A percentile compares a stretch with the other conserved stretches of the same genome.
Conservation (phyloP, 768 basidiomycete species). For the Hemileccinum impolitum region DNA sequence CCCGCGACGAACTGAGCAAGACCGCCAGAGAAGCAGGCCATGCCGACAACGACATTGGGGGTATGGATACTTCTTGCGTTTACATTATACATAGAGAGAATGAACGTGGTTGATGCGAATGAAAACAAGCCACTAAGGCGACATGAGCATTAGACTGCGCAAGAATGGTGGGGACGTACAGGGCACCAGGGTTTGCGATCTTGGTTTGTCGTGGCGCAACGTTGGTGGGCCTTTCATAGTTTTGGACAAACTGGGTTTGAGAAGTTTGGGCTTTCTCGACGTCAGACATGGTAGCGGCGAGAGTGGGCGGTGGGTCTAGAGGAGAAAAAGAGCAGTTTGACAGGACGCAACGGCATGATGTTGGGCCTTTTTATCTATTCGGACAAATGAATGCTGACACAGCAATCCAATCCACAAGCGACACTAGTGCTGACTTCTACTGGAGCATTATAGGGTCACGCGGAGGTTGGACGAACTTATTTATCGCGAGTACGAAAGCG, state of each 20-base stretch:
- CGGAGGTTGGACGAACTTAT: neutral
- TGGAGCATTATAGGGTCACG: no score
- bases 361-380: constrained; percentile 17
- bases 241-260: constrained; percentile 18
- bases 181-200: constrained; percentile 55
- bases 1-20: constrained; percentile 84
- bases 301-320: neutral
- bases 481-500: neutral
- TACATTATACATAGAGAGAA: constrained; percentile 73
- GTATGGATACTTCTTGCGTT: constrained; percentile 46
- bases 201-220: constrained; percentile 29
- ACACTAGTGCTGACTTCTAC: no score
- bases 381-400: constrained; percentile 22
- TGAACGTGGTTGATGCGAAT: constrained; percentile 81
- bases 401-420: constrained; percentile 6
- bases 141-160: neutral
- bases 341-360: neutral
- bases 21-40: constrained; percentile 84
- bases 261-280: constrained; percentile 29
- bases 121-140: constrained; percentile 65
- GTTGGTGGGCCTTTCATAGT: constrained; percentile 16
- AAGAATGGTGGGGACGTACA: constrained; percentile 20
- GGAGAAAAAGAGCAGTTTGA: neutral
- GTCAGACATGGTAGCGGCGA: constrained; percentile 31
- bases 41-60: constrained; percentile 78